A percentile compares a stretch with the other conserved stretches of the same genome.
Evolutionary conservation across 305 asterid species (phyloP).

Genomic region (Rubia occidens): DNA sequence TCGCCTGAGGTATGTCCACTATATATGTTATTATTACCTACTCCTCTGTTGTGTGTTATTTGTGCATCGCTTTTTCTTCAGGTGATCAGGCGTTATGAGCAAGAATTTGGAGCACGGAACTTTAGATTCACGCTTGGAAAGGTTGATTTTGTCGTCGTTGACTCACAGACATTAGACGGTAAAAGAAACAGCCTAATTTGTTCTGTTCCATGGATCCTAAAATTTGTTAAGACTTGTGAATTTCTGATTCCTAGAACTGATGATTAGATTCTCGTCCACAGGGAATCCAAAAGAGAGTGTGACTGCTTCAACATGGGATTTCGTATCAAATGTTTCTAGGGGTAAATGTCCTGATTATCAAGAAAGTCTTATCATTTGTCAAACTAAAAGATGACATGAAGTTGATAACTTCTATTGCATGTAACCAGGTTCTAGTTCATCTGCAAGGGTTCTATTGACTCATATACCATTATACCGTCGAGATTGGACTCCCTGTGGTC

Average conservation of each 20-base stretch:
- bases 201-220: background rate
- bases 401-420: constrained; percentile 18
- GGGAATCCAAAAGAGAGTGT: constrained; percentile 43
- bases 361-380: constrained; percentile 13
- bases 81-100: constrained; percentile 69
- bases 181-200: constrained; percentile 10
- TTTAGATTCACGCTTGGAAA: constrained; percentile 58
- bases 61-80: constrained; percentile 19
- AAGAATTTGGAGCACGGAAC: constrained; percentile 72
- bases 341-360: constrained; percentile 30
- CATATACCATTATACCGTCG: constrained; percentile 86
- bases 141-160: constrained; percentile 69
- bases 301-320: constrained; percentile 69
- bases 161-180: constrained; percentile 93
- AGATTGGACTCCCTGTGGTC: constrained; percentile 76
- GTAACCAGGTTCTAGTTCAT: constrained; percentile 38
- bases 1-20: constrained; percentile 49
- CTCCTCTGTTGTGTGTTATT: background rate
- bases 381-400: constrained; percentile 13
- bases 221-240: background rate
- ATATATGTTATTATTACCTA: background rate
- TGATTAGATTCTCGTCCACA: constrained; percentile 30
- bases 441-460: constrained; percentile 71
- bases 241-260: constrained; percentile 12
- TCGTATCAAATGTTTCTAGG: constrained; percentile 42